phyloP scores from a whole-genome alignment of 768 basidiomycete species.

The Lenzites betulinus region DNA sequence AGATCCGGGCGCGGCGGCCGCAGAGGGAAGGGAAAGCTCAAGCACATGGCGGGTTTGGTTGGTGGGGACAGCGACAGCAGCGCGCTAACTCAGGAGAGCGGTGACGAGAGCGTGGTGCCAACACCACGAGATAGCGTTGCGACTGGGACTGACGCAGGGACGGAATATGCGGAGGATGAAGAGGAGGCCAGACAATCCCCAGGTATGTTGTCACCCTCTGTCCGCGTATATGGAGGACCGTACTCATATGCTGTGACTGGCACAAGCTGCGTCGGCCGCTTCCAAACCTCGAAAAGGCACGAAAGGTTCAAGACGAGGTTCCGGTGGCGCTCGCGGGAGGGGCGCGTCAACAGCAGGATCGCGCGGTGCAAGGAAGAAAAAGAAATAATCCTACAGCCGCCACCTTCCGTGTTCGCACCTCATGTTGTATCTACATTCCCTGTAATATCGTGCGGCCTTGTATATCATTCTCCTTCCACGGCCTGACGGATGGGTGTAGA shows the following conservation, averaged over 20 bases:
- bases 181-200: constrained; percentile 62
- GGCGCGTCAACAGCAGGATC: constrained; percentile 34
- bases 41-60: constrained; percentile 67
- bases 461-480: constrained; percentile 3
- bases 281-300: constrained; percentile 30
- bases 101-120: constrained; percentile 63
- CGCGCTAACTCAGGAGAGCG: constrained; percentile 80
- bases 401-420: not conserved
- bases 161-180: constrained; percentile 71
- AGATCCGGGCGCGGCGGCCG: constrained; percentile 46
- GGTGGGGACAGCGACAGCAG: constrained; percentile 85
- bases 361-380: constrained; percentile 49
- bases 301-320: constrained; percentile 32
- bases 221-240: not conserved
- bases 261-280: constrained; percentile 20
- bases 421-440: not conserved
- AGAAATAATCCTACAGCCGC: constrained; percentile 36
- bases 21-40: constrained; percentile 44
- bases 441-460: constrained; percentile 10
- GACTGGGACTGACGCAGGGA: constrained; percentile 71
- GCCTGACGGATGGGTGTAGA: not conserved
- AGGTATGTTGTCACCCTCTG: constrained; percentile 42
- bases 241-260: not conserved
- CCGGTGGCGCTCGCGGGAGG: constrained; percentile 34
- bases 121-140: constrained; percentile 67